Base-by-base conservation (phyloP, 257 asterid species). In the Capsicum baccatum region DNA sequence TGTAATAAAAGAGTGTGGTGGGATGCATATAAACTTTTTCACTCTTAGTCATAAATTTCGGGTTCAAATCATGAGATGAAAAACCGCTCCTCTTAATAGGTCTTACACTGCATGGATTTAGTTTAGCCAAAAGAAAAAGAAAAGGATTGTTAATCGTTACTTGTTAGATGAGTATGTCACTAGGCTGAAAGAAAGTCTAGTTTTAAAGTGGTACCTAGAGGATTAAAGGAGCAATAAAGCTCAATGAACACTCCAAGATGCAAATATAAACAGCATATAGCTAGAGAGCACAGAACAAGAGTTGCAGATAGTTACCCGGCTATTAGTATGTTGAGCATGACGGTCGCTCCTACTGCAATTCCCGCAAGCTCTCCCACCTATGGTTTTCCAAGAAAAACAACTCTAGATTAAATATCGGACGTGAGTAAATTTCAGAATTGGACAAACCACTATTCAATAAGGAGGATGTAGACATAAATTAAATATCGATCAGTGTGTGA, bases 291-390 rank as follows among this genome's bases (percentile, higher is more conserved):
- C 9, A 50, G 35, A 50, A 37, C 47, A 83, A 13, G 14, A 48
- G 14, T 15, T 50, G 39, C 21, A 42, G 87, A 57, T 1, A 9
- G 19, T 68, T 92, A 94, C 98, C 99, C 99, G 42, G 98, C 98
- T 54, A 94, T 91, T 56, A 94, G 94, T 50, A 92, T 91, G 79
- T 95, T 94, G 85, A 95, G 95, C 98, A 92, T 93, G 64, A 94
- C 99, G 42, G 97, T 94, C 48, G 98, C 99, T 90, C 99, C 99
- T 35, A 95, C 94, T 9, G 98, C 98, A 21, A 95, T 93, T 48
- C 97, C 97, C 35, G 99, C 97, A 9, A 95, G 94, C 93, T 95
- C 97, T 42, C 98, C 98, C 48, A 93, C 97, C 99, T 95, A 87
- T 57, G 16, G 2, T 71, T 74, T 78, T 15, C 33, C 37, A 76